phyloP scores from a whole-genome alignment of 345 rosid species.

The Hypericum androsaemum region DNA sequence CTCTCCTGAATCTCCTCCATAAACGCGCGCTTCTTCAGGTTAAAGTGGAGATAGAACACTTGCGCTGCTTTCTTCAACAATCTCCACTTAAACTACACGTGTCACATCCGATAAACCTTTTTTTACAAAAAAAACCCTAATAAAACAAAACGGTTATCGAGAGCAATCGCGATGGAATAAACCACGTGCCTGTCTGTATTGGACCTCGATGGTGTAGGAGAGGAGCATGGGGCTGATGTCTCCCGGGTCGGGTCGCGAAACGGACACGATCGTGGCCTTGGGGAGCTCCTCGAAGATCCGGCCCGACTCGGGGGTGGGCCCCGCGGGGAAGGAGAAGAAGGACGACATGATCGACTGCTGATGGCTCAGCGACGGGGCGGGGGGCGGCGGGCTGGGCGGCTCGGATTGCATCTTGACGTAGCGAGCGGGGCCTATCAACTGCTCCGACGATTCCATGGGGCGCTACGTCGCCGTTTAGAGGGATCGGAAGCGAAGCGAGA shows the following conservation, averaged over 20 bases:
- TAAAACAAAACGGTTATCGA: neutral
- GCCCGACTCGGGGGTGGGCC: conserved; percentile 39
- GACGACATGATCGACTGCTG: conserved; percentile 40
- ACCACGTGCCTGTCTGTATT: conserved; percentile 70
- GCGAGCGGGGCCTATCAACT: conserved; percentile 46
- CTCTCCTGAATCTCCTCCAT: conserved; percentile 95
- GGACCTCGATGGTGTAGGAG: conserved; percentile 74
- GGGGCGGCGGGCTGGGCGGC: conserved; percentile 12
- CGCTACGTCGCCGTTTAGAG: too few relatives aligned
- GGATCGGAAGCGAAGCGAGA: too few relatives aligned
- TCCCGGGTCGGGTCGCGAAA: conserved; percentile 77
- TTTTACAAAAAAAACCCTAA: too few relatives aligned
- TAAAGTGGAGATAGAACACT: conserved; percentile 81
- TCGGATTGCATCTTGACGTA: conserved; percentile 75
- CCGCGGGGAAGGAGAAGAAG: conserved; percentile 41
- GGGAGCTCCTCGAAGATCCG: conserved; percentile 89
- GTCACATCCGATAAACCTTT: neutral
- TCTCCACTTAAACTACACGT: conserved; percentile 72
- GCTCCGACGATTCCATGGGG: conserved; percentile 44
- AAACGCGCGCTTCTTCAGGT: conserved; percentile 80
- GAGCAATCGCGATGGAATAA: neutral
- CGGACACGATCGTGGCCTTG: conserved; percentile 56
- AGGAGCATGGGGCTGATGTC: conserved; percentile 83
- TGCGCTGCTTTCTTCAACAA: conserved; percentile 83
- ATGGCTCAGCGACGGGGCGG: neutral